These are phyloP conservation scores for Dendrothele bispora DNA, from an alignment of 768 basidiomycete genomes.

Conservation along the genomic window DNA sequence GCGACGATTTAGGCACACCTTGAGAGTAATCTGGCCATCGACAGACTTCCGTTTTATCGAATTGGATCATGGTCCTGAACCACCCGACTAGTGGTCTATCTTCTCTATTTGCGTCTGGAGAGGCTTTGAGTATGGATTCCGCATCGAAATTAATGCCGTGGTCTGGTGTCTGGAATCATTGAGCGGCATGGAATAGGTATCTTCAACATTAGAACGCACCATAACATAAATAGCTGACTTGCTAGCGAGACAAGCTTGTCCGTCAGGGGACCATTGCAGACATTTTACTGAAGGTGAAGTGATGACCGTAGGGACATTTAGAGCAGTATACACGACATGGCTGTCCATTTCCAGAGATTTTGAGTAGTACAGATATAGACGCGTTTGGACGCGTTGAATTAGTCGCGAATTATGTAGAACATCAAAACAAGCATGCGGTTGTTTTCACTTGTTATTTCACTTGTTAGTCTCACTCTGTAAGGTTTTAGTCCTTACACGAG, in stretches of 20 bases:
- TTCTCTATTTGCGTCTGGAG: constrained; percentile 27
- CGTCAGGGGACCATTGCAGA: constrained; percentile 76
- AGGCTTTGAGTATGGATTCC: constrained; percentile 48
- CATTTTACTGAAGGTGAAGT: constrained; percentile 56
- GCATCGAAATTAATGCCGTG: constrained; percentile 67
- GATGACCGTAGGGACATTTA: constrained; percentile 60
- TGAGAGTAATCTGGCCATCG: constrained; percentile 53
- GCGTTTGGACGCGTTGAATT: no score
- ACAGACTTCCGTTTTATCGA: constrained; percentile 40
- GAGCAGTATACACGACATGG: constrained; percentile 43
- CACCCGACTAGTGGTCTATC: constrained; percentile 51
- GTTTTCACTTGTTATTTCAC: no score
- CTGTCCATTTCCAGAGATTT: constrained; percentile 6
- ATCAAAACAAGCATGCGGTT: no score
- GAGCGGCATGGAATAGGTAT: constrained; percentile 6
- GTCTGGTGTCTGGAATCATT: constrained; percentile 61
- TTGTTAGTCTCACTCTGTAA: no score
- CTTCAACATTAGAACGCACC: constrained; percentile 33
- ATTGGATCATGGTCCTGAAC: constrained; percentile 75
- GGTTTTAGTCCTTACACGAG: no score
- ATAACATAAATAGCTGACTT: constrained; percentile 68
- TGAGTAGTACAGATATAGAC: no score
- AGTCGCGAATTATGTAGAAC: no score
- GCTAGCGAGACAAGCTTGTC: constrained; percentile 67
- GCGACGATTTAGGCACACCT: constrained; percentile 30